phyloP scores from a whole-genome alignment of 305 asterid genomes.

The Vinca major region DNA sequence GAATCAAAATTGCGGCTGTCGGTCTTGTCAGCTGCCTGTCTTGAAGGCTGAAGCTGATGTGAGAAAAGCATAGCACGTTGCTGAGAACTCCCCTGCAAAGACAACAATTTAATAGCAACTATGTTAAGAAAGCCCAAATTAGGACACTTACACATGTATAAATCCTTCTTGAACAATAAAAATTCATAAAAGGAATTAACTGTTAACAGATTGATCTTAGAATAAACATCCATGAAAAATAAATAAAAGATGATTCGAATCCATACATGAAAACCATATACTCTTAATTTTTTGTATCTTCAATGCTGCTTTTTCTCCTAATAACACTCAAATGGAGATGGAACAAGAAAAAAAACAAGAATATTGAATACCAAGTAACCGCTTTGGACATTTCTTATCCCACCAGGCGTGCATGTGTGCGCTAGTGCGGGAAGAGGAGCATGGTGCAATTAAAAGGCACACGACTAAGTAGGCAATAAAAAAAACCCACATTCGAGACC shows the following conservation, averaged over 20 bases:
- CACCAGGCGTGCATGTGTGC: neutral
- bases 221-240: neutral
- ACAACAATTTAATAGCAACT: neutral
- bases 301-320: neutral
- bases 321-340: neutral
- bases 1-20: constrained; percentile 16
- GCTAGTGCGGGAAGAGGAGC: neutral
- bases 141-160: neutral
- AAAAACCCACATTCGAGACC: neutral
- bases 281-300: neutral
- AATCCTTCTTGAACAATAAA: neutral
- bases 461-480: neutral
- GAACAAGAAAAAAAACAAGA: neutral
- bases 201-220: neutral
- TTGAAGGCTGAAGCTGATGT: constrained; percentile 9
- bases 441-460: neutral
- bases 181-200: neutral
- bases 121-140: neutral
- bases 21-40: constrained; percentile 20
- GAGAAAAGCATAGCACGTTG: constrained; percentile 14
- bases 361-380: neutral
- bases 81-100: constrained; percentile 20
- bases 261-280: neutral
- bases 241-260: neutral
- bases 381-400: neutral